phyloP scores from a whole-genome alignment of 2,329 filamentous ascomycete genomes.

The Magnaporthales sp. region DNA sequence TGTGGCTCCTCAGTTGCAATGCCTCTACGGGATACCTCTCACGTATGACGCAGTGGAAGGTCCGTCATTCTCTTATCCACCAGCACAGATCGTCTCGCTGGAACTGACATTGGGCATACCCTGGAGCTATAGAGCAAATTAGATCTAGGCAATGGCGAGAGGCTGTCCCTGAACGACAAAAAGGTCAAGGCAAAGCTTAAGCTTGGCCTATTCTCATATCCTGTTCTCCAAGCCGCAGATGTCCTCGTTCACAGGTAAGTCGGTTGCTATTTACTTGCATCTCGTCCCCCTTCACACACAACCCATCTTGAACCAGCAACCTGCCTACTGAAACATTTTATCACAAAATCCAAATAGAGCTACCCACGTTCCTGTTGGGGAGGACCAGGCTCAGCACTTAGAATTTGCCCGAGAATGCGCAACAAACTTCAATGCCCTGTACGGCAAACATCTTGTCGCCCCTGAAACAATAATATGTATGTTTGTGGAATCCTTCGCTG shows the following conservation, averaged over 20 bases:
- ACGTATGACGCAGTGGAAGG: conserved; percentile 99
- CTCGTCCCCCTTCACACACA: not conserved
- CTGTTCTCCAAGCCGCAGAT: conserved; percentile 90
- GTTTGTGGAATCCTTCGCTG: conserved; percentile 9
- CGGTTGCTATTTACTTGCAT: not conserved
- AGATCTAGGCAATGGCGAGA: conserved; percentile 22
- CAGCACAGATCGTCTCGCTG: not conserved
- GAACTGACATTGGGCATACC: not conserved
- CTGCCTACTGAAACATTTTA: conserved; percentile 5
- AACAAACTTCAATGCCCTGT: conserved; percentile 75
- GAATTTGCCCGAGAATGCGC: conserved; percentile 86
- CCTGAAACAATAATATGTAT: conserved; percentile 67
- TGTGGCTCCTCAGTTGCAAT: conserved; percentile 93
- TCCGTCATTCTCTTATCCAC: conserved; percentile 20
- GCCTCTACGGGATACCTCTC: conserved; percentile 90
- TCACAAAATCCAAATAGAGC: conserved; percentile 40
- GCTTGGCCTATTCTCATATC: conserved; percentile 90
- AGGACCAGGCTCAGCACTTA: conserved; percentile 88
- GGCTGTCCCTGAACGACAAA: conserved; percentile 55
- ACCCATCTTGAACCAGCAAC: not conserved
- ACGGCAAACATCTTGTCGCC: conserved; percentile 48
- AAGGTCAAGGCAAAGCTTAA: conserved; percentile 56
- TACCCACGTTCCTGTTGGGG: conserved; percentile 93
- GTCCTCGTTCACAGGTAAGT: conserved; percentile 73
- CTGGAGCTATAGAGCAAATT: not conserved